phyloP scores from a whole-genome alignment of 2,329 filamentous ascomycete genomes.

The Ceratocystis alfenasii region DNA sequence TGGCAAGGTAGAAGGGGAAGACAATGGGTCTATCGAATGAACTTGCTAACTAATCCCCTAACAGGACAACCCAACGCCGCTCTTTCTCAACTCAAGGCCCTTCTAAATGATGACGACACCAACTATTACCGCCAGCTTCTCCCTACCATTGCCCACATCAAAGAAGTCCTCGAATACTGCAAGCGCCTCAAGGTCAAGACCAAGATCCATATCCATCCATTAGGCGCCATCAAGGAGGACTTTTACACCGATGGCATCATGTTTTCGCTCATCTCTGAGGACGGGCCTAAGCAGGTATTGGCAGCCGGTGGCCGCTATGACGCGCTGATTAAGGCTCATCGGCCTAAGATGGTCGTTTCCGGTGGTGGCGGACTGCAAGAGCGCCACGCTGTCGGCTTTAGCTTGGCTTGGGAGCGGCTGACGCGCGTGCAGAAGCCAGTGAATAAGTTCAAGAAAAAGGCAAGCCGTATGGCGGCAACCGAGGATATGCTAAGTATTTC shows the following conservation, averaged over 20 bases:
- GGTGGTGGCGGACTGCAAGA: conserved; percentile 42
- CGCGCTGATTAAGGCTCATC: conserved; percentile 70
- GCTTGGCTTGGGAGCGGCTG: conserved; percentile 75
- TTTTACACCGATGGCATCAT: conserved; percentile 79
- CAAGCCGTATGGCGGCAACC: conserved; percentile 31
- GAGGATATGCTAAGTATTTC: conserved; percentile 47
- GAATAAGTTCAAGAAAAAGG: conserved; percentile 56
- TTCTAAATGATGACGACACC: conserved; percentile 50
- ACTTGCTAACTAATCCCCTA: conserved; percentile 23
- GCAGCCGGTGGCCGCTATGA: conserved; percentile 93
- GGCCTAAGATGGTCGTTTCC: conserved; percentile 47
- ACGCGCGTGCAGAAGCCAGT: conserved; percentile 49
- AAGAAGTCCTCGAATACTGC: conserved; percentile 63
- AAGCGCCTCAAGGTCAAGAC: conserved; percentile 62
- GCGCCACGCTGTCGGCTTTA: conserved; percentile 82
- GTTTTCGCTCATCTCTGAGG: conserved; percentile 84
- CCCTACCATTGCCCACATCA: conserved; percentile 65
- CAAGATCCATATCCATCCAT: conserved; percentile 72
- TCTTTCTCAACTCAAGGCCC: conserved; percentile 45
- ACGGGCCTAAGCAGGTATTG: conserved; percentile 71
- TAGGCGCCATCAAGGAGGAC: conserved; percentile 80
- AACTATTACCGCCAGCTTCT: conserved; percentile 64
- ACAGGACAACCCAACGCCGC: conserved; percentile 45
- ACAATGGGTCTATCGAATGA: neutral
- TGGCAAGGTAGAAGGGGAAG: neutral